A percentile compares a stretch with the other conserved stretches of the same genome.
These are phyloP conservation scores for Hypoxylon fuscum DNA, from an alignment of 495 filamentous ascomycete species.

Conservation along the genomic window DNA sequence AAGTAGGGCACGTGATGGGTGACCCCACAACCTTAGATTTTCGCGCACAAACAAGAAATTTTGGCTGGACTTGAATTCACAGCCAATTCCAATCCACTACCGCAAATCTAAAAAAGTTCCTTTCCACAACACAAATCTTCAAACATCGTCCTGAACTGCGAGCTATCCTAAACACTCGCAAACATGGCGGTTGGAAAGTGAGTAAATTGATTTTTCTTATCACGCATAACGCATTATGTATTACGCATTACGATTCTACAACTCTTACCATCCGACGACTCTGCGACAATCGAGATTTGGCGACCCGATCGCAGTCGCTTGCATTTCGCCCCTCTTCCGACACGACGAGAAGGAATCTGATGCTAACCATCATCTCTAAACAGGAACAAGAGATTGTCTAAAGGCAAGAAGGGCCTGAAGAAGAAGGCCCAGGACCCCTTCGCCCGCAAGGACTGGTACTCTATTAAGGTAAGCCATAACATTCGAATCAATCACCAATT, in stretches of 20 bases:
- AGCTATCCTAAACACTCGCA: constrained; percentile 59
- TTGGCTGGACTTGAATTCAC: constrained; percentile 46
- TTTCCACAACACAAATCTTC: constrained; percentile 40
- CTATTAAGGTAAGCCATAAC: constrained; percentile 81
- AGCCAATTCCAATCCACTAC: constrained; percentile 41
- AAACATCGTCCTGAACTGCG: constrained; percentile 45
- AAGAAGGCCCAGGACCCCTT: constrained; percentile 98
- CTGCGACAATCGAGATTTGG: constrained; percentile 1
- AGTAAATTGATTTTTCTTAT: constrained; percentile 51
- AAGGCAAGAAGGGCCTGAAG: constrained; percentile 99
- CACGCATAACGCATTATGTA: constrained; percentile 19
- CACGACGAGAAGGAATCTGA: constrained; percentile 31
- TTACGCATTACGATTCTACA: constrained; percentile 21
- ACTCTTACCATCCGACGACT: constrained; percentile 30
- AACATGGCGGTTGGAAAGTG: constrained; percentile 94
- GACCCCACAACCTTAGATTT: constrained; percentile 26
- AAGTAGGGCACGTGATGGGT: constrained; percentile 34
- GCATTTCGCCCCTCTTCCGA: constrained; percentile 24
- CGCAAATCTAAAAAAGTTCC: constrained; percentile 39
- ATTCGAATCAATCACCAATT: constrained; percentile 5
- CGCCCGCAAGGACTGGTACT: constrained; percentile 98
- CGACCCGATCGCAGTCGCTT: not conserved
- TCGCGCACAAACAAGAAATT: constrained; percentile 47
- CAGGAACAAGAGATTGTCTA: constrained; percentile 99
- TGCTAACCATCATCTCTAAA: constrained; percentile 62